Base-by-base conservation (phyloP, 2,329 filamentous ascomycete species). In the Aureobasidium musti region DNA sequence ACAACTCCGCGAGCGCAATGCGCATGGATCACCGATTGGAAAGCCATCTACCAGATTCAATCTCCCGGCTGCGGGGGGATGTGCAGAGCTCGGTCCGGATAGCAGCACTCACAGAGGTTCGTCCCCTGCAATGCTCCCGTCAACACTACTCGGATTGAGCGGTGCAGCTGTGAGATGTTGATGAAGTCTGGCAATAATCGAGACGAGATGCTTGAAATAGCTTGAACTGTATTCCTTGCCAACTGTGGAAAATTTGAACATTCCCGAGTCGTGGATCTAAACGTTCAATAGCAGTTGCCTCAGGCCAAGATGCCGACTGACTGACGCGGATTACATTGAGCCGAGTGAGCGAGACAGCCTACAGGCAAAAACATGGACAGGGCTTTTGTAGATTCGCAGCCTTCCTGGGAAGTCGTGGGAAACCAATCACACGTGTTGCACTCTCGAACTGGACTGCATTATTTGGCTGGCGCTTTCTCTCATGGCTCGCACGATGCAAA, bases 61-160 rank as follows among this genome's bases (percentile, higher is more conserved):
- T 61, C 14, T 61, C 43, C 43, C 11, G 39, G 26, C n/a, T 59
- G 59, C 23, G 59, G 59, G 59, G 59, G 59, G 59, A 63, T 63
- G 43, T 50, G 59, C 59, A 50, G 45, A 39, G 33, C 43, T 52
- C 45, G 45, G 45, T 41, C 33, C 53, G 26, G 19, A 56, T 37
- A 39, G 35, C 33, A 56, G 33, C 21, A 41, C 53, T 7, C 53
- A 30, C 39, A 30, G 23, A 37, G 33, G 53, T 41, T 41, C 33
- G 33, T 37, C 35, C 53, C 21, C 28, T 26, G 49, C 17, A 2
- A 33, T 52, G 3, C 33, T 56, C 14, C 33, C 13, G 33, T 33
- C 17, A 26, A 33, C 49, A 30, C 26, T 30, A 33, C 30, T 33
- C 8, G 30, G 8, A 33, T 33, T 33, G 28, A 33, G 28, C 28